Evolutionary conservation across 1,139 yeast genomes (phyloP), one percentile per base, ranked within the genome.

Genomic region (Kurtzmaniella quercitrusa): DNA sequence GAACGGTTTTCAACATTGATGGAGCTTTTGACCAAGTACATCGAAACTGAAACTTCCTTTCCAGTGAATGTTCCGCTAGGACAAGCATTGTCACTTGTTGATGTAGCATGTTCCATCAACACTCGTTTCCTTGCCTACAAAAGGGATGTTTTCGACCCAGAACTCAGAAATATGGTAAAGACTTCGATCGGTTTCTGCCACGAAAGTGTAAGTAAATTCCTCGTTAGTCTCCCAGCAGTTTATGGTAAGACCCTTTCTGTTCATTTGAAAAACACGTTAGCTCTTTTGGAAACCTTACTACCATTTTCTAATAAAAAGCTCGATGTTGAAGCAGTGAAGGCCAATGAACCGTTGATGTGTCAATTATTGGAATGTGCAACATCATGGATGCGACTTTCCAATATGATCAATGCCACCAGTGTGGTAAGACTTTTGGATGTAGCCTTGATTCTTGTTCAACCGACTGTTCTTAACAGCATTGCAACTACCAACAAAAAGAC

Each of bases 21-120:
- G 29, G 65, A 68, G 15, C 56, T 84, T 27, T 55, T 84, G 36
- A 50, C 60, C 8, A 70, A 75, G 0, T 77, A 75, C 54, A 59
- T 74, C 42, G 64, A 68, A 14, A 66, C 68, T 31, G 75, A 71
- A 47, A 79, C 78, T 8, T 73, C 70, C 29, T 75, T 62, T 55
- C 73, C 74, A 44, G 73, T 74, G 15, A 63, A 59, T 38, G 64
- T 77, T n/a, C 90, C 93, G 2, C 50, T 85, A 25, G 89, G 89
- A 1, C 57, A 66, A 41, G 55, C 82, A 2, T 56, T 82, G 9
- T 58, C 66, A 9, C 49, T 81, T 38, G 66, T 71, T 33, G 87
- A 82, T 53, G 58, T 77, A 2, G 55, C 82, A 10, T 60, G 79
- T 45, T 71, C 81, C 19, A 62, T 85, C 43, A 81, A 82, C 50